Base-by-base conservation (phyloP, 345 rosid genomes). In the Gossypium stocksii region DNA sequence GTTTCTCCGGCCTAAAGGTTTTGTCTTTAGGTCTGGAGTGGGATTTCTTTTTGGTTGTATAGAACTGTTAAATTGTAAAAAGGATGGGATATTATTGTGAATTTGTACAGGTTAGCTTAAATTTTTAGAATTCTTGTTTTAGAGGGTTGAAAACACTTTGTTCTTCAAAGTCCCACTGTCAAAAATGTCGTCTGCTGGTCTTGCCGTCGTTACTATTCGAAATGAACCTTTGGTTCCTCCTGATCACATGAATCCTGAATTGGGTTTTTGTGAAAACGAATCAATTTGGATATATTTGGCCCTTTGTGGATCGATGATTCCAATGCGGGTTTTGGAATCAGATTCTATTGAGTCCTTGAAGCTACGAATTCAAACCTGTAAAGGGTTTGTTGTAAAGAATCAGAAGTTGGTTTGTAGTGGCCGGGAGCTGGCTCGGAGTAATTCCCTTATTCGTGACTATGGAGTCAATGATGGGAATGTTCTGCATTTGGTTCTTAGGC, bases 331-430 rank as follows among this genome's bases (percentile, higher is more conserved):
- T 27, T 77, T 85, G 54, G 91, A 77, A 79, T 83, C 91, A 1
- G 95, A 92, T 22, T 78, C 97, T 0, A 90, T 90, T 11, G 88
- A 85, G 59, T 86, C 97, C 14, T 89, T 92, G 66, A 92, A 92
- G 85, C 79, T 90, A 2, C 83, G 82, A 79, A 86, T 92, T 70
- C 97, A 92, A 76, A 86, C 83, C 7, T 86, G 71, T 58, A 85
- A 86, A 60, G 95, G 97, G 0, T 92, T 92, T 71, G 91, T 87
- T 2, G 93, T 74, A 9, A 89, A 82, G 83, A 90, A 89, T 49
- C 97, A 92, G 79, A 92, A 86, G 71, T 78, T 92, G 56, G 89
- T 92, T 22, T 92, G 88, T 49, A 85, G 85, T 12, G 97, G 97
- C 48, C 83, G 92, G 45, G 97, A 88, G 41, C 79, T 92, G 9